Base-by-base conservation (phyloP, 2,329 filamentous ascomycete species). In the Diaporthe vexans region DNA sequence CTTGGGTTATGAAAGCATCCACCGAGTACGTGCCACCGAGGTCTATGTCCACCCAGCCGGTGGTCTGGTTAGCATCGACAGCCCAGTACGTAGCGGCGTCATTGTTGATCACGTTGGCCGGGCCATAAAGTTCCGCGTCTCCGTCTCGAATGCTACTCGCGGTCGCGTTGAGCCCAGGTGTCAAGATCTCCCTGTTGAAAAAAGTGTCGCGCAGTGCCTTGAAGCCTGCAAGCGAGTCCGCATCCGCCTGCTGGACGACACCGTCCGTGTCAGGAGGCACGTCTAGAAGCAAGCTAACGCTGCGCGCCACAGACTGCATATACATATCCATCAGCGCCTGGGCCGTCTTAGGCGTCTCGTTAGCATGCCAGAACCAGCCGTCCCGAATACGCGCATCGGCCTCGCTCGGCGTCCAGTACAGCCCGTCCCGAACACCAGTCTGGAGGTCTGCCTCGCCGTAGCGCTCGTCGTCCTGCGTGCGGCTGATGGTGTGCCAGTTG, bases 401-500 rank as follows among this genome's bases (percentile, higher is more conserved):
- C 74, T 81, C 80, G 2, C 79, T 76, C 1, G 80, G 80, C 19
- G 80, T 80, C 80, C 79, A 81, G 67, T 80, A 79, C 29, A 69
- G 56, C 2, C 80, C 80, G 37, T 79, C 78, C 2, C 79, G 78
- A 2, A 80, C 77, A 0, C 79, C 79, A 1, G 74, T 75, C 71
- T 79, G 69, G 17, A 80, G 76, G 52, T 79, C 72, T 3, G 73
- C 77, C 21, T 76, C 79, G 21, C 71, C 68, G 69, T 81, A 80
- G 19, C 75, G 80, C 21, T 74, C 40, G 11, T 80, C 73, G 56
- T 81, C 79, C 63, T 80, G 80, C 6, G 79, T 81, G 19, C 79
- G 78, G 71, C 76, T 79, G 67, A 81, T 80, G 29, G 79, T 77
- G 63, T 81, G 79, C 80, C 80, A 81, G 69, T 81, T 81, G 15